Base-by-base conservation (phyloP, 106 monocot species). In the Iris macrosiphon region DNA sequence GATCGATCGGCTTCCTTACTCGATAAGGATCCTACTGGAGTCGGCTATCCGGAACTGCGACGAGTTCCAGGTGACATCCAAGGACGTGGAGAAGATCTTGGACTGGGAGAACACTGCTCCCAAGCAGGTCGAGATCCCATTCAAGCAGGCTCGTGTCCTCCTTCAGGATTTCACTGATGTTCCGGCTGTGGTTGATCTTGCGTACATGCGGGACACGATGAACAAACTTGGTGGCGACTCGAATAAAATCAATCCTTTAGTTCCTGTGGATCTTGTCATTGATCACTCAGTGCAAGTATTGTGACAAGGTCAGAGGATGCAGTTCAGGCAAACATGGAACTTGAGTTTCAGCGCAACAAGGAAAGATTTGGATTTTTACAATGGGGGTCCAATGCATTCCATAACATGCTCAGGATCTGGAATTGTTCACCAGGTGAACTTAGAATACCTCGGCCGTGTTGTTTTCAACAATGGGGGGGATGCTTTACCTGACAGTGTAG, bases 111-210 rank as follows among this genome's bases (percentile, higher is more conserved):
- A 86, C 29, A 79, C 82, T 40, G 61, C 95, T n/a, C 73, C 89
- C 0, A 89, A 82, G 63, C 78, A 59, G 51, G 95, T 96, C 6
- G 89, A 96, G 74, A 96, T 96, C 25, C 85, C 95, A 1, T 96
- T 96, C 67, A 96, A 96, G 62, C 95, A 89, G 15, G 85, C 95
- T 2, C 79, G 89, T 43, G 89, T 96, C 27, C 84, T 96, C 27
- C 85, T 96, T 46, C 95, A 96, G 89, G 92, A 92, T 76, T 92
- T 92, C 34, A 92, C 92, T 35, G 92, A 87, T 65, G 92, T 92
- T 31, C 92, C 92, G 18, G 92, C 86, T 44, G 86, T 92, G 51
- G 92, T 92, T 47, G 92, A 92, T 57, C 82, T 92, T 34, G 87
- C 92, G 0, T 79, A 82, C 64, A 92, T 92, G 92, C 53, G 92